phyloP scores from a whole-genome alignment of 176 grass and related monocot genomes.

The bread wheat (Triticum aestivum) region IWGSC_CS_RefSeq_v2.1 NC_057806.1:76557977-76558476 shows the following conservation, averaged over 20 bases:
- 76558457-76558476: conserved; percentile 78
- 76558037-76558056: conserved; percentile 70
- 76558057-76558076: conserved; percentile 59
- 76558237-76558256: conserved; percentile 52
- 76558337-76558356: conserved; percentile 43
- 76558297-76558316: conserved; percentile 96
- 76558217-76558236: conserved; percentile 20
- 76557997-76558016: conserved; percentile 39
- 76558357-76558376: conserved; percentile 25
- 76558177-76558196: conserved; percentile 10
- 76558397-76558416: conserved; percentile 45
- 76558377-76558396: conserved; percentile 15
- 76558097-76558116: conserved; percentile 86
- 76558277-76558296: conserved; percentile 99
- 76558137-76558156: conserved; percentile 91
- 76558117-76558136: conserved; percentile 87
- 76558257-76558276: conserved; percentile 90
- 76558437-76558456: conserved; percentile 95
- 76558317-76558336: conserved; percentile 99
- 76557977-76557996: conserved; percentile 1
- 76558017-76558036: conserved; percentile 89
- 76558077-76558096: conserved; percentile 90
- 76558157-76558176: conserved; percentile 95
- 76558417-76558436: conserved; percentile 95
- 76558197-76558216: conserved; percentile 12